Evolutionary conservation across 805 yeast genomes (phyloP).

Genomic region (Pichia sporocuriosa): DNA sequence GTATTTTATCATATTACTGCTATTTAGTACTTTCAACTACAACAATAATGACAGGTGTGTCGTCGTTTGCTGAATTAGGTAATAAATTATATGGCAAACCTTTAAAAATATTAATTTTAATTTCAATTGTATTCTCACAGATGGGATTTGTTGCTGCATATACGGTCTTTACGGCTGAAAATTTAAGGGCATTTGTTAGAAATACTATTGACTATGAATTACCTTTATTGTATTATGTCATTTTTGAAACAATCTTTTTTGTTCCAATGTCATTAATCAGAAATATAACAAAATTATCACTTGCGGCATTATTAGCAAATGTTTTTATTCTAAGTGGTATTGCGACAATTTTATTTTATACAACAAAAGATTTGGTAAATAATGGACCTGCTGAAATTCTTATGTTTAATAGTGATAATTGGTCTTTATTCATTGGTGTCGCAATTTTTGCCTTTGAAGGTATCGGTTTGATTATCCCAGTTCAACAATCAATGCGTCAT

Average conservation of each 20-base stretch:
- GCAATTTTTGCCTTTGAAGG: slow-evolving; percentile 89
- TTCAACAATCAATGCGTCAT: slow-evolving; percentile 72
- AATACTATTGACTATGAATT: slow-evolving; percentile 41
- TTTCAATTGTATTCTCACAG: slow-evolving; percentile 64
- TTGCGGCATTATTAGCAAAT: slow-evolving; percentile 68
- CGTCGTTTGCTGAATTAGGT: slow-evolving; percentile 80
- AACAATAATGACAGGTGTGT: slow-evolving; percentile 52
- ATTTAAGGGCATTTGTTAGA: slow-evolving; percentile 52
- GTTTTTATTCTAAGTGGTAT: slow-evolving; percentile 61
- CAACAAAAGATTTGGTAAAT: slow-evolving; percentile 37
- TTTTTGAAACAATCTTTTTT: slow-evolving; percentile 49
- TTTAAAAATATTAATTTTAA: slow-evolving; percentile 56
- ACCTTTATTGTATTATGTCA: slow-evolving; percentile 40
- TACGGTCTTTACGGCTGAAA: slow-evolving; percentile 71
- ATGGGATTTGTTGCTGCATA: slow-evolving; percentile 79
- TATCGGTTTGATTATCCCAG: slow-evolving; percentile 73
- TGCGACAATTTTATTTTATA: slow-evolving; percentile 53
- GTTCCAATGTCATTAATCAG: slow-evolving; percentile 67
- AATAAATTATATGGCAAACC: slow-evolving; percentile 52
- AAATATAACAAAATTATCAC: slow-evolving; percentile 67
- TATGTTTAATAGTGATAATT: slow-evolving; percentile 47
- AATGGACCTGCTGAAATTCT: slow-evolving; percentile 44
- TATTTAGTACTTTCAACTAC: slow-evolving; percentile 57
- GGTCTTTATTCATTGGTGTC: slow-evolving; percentile 73
- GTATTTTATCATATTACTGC: slow-evolving; percentile 71